Percentiles rank a stretch among this genome's conserved stretches.
phyloP scores from a whole-genome alignment of 2,329 filamentous ascomycete species.

The Fusarium sp. region DNA sequence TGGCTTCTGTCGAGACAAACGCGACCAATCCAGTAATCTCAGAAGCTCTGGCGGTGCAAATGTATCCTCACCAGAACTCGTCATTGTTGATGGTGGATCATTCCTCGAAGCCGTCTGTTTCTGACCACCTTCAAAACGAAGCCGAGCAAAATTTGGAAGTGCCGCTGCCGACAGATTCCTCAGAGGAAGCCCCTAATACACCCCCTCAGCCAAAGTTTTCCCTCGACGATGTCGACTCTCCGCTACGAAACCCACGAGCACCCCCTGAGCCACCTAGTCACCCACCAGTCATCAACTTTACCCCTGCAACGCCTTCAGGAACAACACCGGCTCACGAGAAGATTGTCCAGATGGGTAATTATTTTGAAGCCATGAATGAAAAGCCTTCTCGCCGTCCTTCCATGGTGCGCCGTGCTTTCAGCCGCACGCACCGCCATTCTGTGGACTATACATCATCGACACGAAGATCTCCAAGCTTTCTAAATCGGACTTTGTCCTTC shows the following conservation, averaged over 20 bases:
- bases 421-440: constrained; percentile 57
- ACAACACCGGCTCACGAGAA: constrained; percentile 64
- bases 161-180: constrained; percentile 50
- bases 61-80: constrained; percentile 71
- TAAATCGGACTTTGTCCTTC: constrained; percentile 64
- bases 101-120: constrained; percentile 60
- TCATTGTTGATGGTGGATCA: constrained; percentile 70
- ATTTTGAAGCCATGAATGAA: constrained; percentile 58
- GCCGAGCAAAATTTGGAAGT: constrained; percentile 31
- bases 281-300: constrained; percentile 63
- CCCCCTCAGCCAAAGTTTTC: constrained; percentile 61
- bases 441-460: constrained; percentile 53
- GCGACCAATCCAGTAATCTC: constrained; percentile 70
- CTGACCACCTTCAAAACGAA: constrained; percentile 48
- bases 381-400: constrained; percentile 59
- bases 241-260: constrained; percentile 68
- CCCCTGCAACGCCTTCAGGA: constrained; percentile 69
- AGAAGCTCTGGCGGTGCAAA: constrained; percentile 68
- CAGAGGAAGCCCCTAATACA: constrained; percentile 56
- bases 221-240: constrained; percentile 67
- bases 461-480: constrained; percentile 53
- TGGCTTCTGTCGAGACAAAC: constrained; percentile 68
- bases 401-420: constrained; percentile 63
- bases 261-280: constrained; percentile 62
- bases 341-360: constrained; percentile 62